These are phyloP conservation scores for Blastobotrys apis DNA, from an alignment of 1,139 yeast species.

Conservation along the genomic window DNA sequence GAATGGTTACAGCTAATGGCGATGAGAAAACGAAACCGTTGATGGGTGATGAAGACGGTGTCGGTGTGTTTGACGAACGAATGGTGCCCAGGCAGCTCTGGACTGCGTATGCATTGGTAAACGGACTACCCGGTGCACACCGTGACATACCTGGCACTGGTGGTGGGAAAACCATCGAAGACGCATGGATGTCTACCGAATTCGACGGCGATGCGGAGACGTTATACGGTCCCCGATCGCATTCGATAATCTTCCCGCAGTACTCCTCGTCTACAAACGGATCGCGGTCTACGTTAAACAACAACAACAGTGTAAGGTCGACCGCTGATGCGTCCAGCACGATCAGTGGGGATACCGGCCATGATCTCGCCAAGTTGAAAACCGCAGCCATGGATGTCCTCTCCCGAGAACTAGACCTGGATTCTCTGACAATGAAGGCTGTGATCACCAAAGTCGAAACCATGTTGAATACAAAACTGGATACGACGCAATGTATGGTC, in stretches of 20 bases:
- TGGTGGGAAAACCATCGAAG: not conserved
- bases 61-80: conserved; percentile 35
- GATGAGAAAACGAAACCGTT: conserved; percentile 62
- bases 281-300: not conserved
- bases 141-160: conserved; percentile 14
- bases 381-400: not conserved
- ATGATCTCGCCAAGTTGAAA: not conserved
- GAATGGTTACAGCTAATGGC: conserved; percentile 77
- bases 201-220: not conserved
- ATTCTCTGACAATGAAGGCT: conserved; percentile 1
- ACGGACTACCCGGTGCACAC: conserved; percentile 31
- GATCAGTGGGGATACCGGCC: not conserved
- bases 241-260: no score
- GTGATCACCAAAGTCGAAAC: conserved; percentile 1
- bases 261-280: not conserved
- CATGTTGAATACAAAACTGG: conserved; percentile 1
- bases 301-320: not conserved
- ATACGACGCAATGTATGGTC: not conserved
- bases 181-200: no score
- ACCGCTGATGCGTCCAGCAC: no score
- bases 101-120: conserved; percentile 29
- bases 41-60: conserved; percentile 72
- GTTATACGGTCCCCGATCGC: not conserved
- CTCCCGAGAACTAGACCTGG: not conserved
- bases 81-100: conserved; percentile 31